Conservation (phyloP, 2,329 filamentous ascomycete genomes). For the Ceratocystis harringtonii region DNA sequence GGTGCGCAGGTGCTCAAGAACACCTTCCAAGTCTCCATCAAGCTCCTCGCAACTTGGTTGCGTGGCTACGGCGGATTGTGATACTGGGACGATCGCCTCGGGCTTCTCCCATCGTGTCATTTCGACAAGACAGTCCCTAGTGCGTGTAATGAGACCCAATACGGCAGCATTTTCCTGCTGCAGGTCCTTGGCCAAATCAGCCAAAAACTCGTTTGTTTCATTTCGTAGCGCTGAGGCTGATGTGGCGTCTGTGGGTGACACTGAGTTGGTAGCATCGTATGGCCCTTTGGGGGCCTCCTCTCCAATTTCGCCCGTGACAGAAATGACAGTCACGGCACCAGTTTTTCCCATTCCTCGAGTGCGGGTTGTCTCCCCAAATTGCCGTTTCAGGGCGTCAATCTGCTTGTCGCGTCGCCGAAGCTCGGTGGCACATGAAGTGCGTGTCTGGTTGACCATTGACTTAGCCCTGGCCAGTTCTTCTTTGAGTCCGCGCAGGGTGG, state of each 20-base stretch:
- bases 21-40: slow-evolving; percentile 55
- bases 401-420: slow-evolving; percentile 80
- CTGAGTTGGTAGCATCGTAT: not conserved
- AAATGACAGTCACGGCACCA: slow-evolving; percentile 41
- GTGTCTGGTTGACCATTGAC: slow-evolving; percentile 63
- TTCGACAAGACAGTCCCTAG: slow-evolving; percentile 55
- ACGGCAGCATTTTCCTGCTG: slow-evolving; percentile 87
- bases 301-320: slow-evolving; percentile 39
- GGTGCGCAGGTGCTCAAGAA: slow-evolving; percentile 66
- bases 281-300: slow-evolving; percentile 29
- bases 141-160: slow-evolving; percentile 54
- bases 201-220: slow-evolving; percentile 85
- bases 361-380: slow-evolving; percentile 57
- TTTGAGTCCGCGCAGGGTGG: slow-evolving; percentile 58
- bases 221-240: slow-evolving; percentile 40
- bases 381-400: slow-evolving; percentile 75
- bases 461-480: slow-evolving; percentile 74
- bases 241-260: not conserved
- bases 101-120: slow-evolving; percentile 44
- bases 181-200: slow-evolving; percentile 63
- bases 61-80: slow-evolving; percentile 17
- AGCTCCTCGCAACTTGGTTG: slow-evolving; percentile 46
- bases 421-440: slow-evolving; percentile 77
- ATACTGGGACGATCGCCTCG: slow-evolving; percentile 20
- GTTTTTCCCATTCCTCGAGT: slow-evolving; percentile 42